Conservation (phyloP, 163 green algal species). For the Scenedesmus sp. region DNA sequence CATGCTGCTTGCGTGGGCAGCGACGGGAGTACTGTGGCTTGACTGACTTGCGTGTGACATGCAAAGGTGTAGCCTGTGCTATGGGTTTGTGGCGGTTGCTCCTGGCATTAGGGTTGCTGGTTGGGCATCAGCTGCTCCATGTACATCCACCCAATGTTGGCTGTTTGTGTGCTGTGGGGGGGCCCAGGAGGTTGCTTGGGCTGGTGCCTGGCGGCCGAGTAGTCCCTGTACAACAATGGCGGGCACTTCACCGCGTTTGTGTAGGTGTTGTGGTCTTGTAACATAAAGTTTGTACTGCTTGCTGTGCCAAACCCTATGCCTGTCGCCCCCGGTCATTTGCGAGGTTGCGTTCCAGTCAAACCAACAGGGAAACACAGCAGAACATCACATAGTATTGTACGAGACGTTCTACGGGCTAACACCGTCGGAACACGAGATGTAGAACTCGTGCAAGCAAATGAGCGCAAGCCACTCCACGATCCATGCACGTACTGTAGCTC, state of each 20-base stretch:
- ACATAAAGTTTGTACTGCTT: not conserved
- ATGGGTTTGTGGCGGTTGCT: not conserved
- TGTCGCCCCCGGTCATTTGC: not conserved
- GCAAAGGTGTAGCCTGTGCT: not conserved
- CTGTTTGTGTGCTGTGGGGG: not conserved
- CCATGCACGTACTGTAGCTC: not conserved
- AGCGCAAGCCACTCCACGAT: not conserved
- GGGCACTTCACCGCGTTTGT: not conserved
- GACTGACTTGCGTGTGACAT: not conserved
- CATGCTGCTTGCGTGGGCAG: slow-evolving; percentile 1
- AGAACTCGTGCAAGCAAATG: not conserved
- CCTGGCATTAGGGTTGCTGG: not conserved
- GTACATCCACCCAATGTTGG: not conserved
- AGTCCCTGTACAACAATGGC: not conserved
- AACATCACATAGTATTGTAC: not conserved
- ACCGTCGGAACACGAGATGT: not conserved
- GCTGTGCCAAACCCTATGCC: slow-evolving; percentile 2
- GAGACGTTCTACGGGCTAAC: not conserved
- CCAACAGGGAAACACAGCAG: not conserved
- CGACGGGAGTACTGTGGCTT: not conserved
- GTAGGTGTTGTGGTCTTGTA: not conserved
- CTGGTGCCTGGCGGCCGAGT: not conserved
- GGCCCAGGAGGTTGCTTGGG: not conserved
- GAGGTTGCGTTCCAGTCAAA: no score
- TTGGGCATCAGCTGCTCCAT: not conserved